A percentile compares a stretch with the other conserved stretches of the same genome.
Conservation (phyloP, 2,329 filamentous ascomycete species). For the Colletotrichum musicola region DNA sequence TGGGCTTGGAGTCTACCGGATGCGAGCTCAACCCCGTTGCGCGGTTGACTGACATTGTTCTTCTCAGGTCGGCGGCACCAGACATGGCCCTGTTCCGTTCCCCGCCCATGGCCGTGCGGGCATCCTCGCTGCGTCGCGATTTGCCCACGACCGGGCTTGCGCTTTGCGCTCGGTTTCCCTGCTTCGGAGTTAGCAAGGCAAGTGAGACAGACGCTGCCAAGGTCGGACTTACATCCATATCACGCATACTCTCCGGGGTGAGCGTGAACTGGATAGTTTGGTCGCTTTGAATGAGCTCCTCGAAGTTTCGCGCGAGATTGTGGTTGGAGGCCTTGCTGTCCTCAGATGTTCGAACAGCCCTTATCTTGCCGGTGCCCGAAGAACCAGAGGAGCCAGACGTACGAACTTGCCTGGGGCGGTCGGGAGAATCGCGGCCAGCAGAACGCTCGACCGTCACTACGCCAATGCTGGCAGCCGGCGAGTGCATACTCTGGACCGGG, state of each 20-base stretch:
- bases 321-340: slow-evolving; percentile 64
- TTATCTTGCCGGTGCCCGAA: slow-evolving; percentile 63
- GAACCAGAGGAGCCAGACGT: slow-evolving; percentile 66
- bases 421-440: slow-evolving; percentile 33
- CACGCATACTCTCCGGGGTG: slow-evolving; percentile 83
- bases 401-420: slow-evolving; percentile 53
- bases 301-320: slow-evolving; percentile 77
- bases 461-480: slow-evolving; percentile 49
- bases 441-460: slow-evolving; percentile 55
- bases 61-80: slow-evolving; percentile 58
- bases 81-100: slow-evolving; percentile 51
- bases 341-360: slow-evolving; percentile 69
- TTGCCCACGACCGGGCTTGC: slow-evolving; percentile 56
- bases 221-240: slow-evolving; percentile 57
- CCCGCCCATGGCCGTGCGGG: slow-evolving; percentile 50
- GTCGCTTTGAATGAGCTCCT: slow-evolving; percentile 84
- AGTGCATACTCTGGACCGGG: slow-evolving; percentile 18
- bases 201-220: no score
- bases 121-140: slow-evolving; percentile 62
- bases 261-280: slow-evolving; percentile 87
- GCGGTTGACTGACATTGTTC: slow-evolving; percentile 49
- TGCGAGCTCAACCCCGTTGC: slow-evolving; percentile 54
- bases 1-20: slow-evolving; percentile 44
- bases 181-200: slow-evolving; percentile 39
- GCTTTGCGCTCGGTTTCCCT: slow-evolving; percentile 56